Conservation (phyloP, 2,329 filamentous ascomycete species). For the Hymenotorrendiella dingleyae region DNA sequence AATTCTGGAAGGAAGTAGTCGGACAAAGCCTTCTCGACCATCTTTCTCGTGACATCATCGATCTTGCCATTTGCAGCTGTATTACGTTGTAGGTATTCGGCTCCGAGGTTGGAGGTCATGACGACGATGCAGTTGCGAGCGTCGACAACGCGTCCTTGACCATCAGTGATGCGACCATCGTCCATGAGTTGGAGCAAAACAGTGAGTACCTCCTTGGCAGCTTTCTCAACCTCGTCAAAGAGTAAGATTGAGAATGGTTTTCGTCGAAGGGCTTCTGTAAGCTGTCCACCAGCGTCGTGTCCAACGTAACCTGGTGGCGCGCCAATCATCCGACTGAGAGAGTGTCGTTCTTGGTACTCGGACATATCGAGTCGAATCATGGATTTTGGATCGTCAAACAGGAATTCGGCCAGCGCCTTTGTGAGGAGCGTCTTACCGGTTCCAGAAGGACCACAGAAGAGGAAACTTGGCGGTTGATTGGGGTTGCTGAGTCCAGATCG, state of each 20-base stretch:
- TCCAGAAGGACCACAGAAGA: constrained; percentile 97
- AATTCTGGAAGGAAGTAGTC: constrained; percentile 98
- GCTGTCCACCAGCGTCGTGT: constrained; percentile 90
- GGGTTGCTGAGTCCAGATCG: constrained; percentile 92
- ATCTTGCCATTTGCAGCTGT: constrained; percentile 76
- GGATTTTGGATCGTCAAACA: constrained; percentile 93
- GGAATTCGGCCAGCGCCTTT: constrained; percentile 93
- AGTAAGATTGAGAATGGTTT: constrained; percentile 96
- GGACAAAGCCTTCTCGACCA: constrained; percentile 85
- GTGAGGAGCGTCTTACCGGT: constrained; percentile 97
- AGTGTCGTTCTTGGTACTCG: constrained; percentile 96
- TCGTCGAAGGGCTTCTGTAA: constrained; percentile 89
- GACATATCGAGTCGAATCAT: constrained; percentile 99
- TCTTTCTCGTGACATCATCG: constrained; percentile 75
- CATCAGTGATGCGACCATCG: constrained; percentile 95
- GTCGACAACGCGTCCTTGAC: constrained; percentile 90
- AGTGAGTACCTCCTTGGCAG: constrained; percentile 93
- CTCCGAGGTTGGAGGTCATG: constrained; percentile 97
- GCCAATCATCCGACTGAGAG: constrained; percentile 94
- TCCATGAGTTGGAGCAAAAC: constrained; percentile 99
- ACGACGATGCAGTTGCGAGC: constrained; percentile 98
- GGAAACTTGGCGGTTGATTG: constrained; percentile 94
- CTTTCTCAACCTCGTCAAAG: constrained; percentile 98
- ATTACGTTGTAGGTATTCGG: constrained; percentile 82
- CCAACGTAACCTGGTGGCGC: constrained; percentile 95